phyloP scores from a whole-genome alignment of 352 stramenopile species.

The Globisporangium solare region DNA sequence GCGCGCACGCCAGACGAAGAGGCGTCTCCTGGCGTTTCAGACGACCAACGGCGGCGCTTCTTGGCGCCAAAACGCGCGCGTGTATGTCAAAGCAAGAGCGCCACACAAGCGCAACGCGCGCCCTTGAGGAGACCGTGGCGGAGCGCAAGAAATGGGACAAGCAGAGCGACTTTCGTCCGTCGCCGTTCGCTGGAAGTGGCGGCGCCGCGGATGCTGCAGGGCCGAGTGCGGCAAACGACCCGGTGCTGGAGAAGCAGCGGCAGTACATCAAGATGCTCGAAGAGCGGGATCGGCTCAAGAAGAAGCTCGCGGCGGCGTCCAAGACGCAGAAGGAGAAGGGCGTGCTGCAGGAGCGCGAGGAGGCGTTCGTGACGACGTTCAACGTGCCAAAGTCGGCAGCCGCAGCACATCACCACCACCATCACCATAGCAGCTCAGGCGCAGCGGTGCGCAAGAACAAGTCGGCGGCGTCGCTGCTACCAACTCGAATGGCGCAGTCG shows the following conservation, averaged over 20 bases:
- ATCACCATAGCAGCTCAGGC: background rate
- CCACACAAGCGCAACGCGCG: no score
- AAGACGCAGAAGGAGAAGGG: conserved; percentile 51
- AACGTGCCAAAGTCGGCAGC: conserved; percentile 36
- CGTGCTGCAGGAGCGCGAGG: conserved; percentile 52
- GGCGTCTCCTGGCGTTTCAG: no score
- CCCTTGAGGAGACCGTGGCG: conserved; percentile 13
- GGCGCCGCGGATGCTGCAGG: background rate
- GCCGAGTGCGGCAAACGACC: conserved; percentile 21
- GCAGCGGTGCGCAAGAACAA: conserved; percentile 32
- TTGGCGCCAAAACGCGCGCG: no score
- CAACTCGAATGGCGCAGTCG: conserved; percentile 18
- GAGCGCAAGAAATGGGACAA: conserved; percentile 49
- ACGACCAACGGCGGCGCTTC: no score
- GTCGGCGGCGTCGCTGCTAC: conserved; percentile 38
- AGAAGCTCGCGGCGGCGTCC: conserved; percentile 58
- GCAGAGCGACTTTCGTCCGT: conserved; percentile 25
- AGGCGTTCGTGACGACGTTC: conserved; percentile 77
- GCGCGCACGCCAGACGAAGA: no score
- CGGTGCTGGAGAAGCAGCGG: conserved; percentile 67
- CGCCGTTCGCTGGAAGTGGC: background rate
- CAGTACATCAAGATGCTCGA: conserved; percentile 85
- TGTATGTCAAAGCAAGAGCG: no score
- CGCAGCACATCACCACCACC: no score
- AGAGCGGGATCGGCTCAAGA: conserved; percentile 78